Base-by-base conservation (phyloP, 345 rosid species). In the Cardamine resedifolia region DNA sequence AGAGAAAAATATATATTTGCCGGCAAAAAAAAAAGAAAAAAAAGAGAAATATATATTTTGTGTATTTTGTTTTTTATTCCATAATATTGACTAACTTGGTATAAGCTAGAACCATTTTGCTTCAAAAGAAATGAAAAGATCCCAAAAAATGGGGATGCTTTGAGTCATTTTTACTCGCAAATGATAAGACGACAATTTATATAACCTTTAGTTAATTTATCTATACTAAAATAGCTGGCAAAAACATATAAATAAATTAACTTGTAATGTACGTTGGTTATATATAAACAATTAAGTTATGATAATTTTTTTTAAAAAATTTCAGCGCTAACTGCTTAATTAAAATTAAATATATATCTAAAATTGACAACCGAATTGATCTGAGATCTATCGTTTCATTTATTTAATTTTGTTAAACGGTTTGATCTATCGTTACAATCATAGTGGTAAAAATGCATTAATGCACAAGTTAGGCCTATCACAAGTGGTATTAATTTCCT, bases 121-220 rank as follows among this genome's bases (percentile, higher is more conserved):
- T 18, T 58, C 60, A 58, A 41, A 58, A 20, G 66, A 74, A 33
- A 38, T 58, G 20, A 49, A 28, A 51, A 58, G 4, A 74, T 74
- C 67, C 67, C 72, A 74, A 24, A 14, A 19, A 58, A 48, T 49
- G 34, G 51, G 67, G 78, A 58, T 74, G 14, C 36, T 11, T 58
- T 58, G 72, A 58, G 66, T 66, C 66, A 23, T 57, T 57, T 66
- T 65, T 38, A 74, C 66, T 66, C 66, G 5, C 45, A 36, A 64
- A 7, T 23, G 45, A 41, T 16, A 6, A 10, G 41, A 52, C 10
- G 7, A 52, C 15, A n/a, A 64, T 26, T 53, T 53, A 18, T 39
- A 43, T 33, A n/a, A 55, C 15, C 8, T 44, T 38, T 38, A 4
- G 23, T 50, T 55, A 2, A 18, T 31, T 30, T 19, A 58, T 45